Evolutionary conservation across 2,329 filamentous ascomycete genomes (phyloP), one percentile per base, ranked within the genome.

Genomic region (Cladosporium austrohemisphaericum): DNA sequence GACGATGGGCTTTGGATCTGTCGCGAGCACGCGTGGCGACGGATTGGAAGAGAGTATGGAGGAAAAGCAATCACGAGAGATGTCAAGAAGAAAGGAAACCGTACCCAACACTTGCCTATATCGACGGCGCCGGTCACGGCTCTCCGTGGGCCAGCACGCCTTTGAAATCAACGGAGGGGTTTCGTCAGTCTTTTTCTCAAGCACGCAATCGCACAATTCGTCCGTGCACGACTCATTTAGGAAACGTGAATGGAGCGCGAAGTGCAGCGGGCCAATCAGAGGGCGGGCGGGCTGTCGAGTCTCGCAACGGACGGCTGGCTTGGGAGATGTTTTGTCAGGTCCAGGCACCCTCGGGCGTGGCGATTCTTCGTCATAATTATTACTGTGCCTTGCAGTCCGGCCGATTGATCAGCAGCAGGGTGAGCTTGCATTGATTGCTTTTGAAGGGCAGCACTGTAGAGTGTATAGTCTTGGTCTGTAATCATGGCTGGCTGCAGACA

Each of bases 91-190:
- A 41, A 41, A 43, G 26, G 37, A 49, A 23, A 38, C 31, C 11
- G 32, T 18, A 40, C 41, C 26, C 29, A 43, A 25, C n/a, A 50
- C 23, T 52, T 53, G 51, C 53, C 55, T 54, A 57, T 56, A 57
- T 56, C 53, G 49, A 52, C 38, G 22, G 40, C 36, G 41, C 55
- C 55, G 44, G 49, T 51, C 44, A 51, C 41, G 48, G 53, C 50
- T 20, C 44, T 22, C 25, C 33, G 33, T 47, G 44, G 44, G 32
- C 44, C 44, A 47, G 14, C 44, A 47, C 44, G 52, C 52, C 55
- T 57, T 57, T 51, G 55, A 57, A 57, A 47, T 47, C 44, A 47
- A 47, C 44, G 33, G 32, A 29, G 33, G 44, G 29, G 41, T 38
- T 33, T 36, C 43, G 32, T 47, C 29, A 40, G 41, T 43, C 31